These are phyloP conservation scores for Eucalyptus curtisii DNA, from an alignment of 345 rosid species.

Conservation along the genomic window DNA sequence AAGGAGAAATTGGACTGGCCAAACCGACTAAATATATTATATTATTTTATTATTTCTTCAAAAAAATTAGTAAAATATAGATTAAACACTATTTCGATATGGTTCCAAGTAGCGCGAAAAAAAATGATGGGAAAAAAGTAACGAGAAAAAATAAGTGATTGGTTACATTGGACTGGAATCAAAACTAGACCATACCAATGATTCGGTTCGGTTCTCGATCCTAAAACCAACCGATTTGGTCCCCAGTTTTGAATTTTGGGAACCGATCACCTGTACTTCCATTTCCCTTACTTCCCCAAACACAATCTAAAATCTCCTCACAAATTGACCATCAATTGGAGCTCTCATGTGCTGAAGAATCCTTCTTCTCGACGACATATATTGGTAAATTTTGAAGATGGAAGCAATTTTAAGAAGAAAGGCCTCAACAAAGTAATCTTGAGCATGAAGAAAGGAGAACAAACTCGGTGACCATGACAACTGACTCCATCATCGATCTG, in stretches of 20 bases:
- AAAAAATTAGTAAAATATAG: no score
- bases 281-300: not conserved
- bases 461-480: constrained; percentile 6
- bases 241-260: fast-evolving
- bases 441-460: constrained; percentile 37
- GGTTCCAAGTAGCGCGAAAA: fast-evolving
- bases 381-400: constrained; percentile 37
- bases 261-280: not conserved
- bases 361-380: constrained; percentile 16
- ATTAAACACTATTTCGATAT: fast-evolving
- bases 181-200: fast-evolving
- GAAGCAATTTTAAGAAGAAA: constrained; percentile 31
- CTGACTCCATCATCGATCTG: not conserved
- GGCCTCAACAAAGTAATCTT: constrained; percentile 21
- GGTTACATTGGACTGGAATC: fast-evolving
- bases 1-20: fast-evolving
- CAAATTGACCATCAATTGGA: not conserved
- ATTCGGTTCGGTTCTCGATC: fast-evolving
- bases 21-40: fast-evolving
- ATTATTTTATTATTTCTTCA: no score
- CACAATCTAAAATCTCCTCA: not conserved
- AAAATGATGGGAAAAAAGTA: no score
- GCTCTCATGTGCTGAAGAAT: not conserved
- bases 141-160: fast-evolving
- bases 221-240: fast-evolving